Evolutionary conservation across 2,329 filamentous ascomycete species (phyloP), one percentile per base, ranked within the genome.

Genomic region (Mycosphaerella arachidis): DNA sequence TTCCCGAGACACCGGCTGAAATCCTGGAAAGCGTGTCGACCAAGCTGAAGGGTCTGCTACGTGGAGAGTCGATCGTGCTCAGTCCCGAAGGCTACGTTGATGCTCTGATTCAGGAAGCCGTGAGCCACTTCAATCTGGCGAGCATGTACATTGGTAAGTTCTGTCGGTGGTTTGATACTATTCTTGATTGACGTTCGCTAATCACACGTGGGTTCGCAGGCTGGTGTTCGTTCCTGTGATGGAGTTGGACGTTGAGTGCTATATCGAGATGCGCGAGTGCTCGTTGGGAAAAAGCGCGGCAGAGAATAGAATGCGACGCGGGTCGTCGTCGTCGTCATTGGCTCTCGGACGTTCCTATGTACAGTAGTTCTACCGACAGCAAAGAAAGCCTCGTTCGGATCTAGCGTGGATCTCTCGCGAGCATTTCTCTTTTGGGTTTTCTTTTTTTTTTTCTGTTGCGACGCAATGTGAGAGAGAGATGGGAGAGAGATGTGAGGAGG

Each of bases 71-170:
- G 64, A 94, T 99, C 57, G 93, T 94, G 48, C 78, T 99, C 63
- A 92, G 92, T 30, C 92, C 97, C 1, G 94, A 97, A 75, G 94
- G 95, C 0, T 94, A 99, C 78, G 94, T 97, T n/a, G 90, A 97
- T 73, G 91, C 95, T 75, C 76, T 99, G 74, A 94, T 99, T 67
- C 85, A 88, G 72, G 87, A 93, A 77, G 94, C 95, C 35, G 89
- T 88, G 24, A 86, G 92, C 74, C 85, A 88, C 58, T 84, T 78
- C 71, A 95, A 94, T 73, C 75, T 99, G 75, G 85, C 90, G 18
- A 85, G 86, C 43, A 99, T 99, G 95, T 99, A 97, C 76, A 96
- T 97, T 76, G 94, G 94, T 64, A 51, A 64, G 64, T 66, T 29
- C 35, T 29, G 18, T 5, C 46, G 1, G 12, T 29, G 3, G 29